Percentiles rank a stretch among this genome's conserved stretches.
Conservation (phyloP, 306 rosid genomes). For the Prunus mume region DNA sequence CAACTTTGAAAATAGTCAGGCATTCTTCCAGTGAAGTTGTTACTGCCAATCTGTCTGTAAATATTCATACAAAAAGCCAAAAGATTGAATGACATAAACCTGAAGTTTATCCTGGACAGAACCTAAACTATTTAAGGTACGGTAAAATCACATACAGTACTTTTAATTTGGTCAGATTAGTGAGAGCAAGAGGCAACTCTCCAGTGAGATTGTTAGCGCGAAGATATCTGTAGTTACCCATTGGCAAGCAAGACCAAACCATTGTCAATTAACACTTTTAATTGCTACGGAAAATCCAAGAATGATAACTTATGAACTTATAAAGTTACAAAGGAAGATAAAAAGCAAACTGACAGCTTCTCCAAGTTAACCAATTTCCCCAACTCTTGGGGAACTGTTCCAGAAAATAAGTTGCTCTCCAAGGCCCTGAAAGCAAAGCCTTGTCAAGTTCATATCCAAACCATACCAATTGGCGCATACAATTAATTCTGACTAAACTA, state of each 20-base stretch:
- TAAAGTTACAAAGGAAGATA: neutral
- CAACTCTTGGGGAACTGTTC: constrained; percentile 23
- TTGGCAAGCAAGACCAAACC: neutral
- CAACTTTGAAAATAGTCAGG: constrained; percentile 18
- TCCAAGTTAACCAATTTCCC: constrained; percentile 30
- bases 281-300: neutral
- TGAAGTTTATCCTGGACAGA: neutral
- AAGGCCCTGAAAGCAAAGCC: constrained; percentile 16
- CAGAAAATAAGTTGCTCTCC: constrained; percentile 33
- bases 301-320: neutral
- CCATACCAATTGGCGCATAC: neutral
- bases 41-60: constrained; percentile 28
- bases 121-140: neutral
- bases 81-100: neutral
- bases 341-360: constrained; percentile 12
- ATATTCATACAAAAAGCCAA: neutral
- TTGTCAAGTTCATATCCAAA: neutral
- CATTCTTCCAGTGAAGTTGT: constrained; percentile 35
- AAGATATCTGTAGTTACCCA: constrained; percentile 26
- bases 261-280: neutral
- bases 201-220: constrained; percentile 34
- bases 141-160: constrained; percentile 13
- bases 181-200: constrained; percentile 9
- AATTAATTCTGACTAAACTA: too few species aligned
- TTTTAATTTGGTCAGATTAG: constrained; percentile 11